Conservation (phyloP, 306 rosid genomes). For the Quercus rubra region DNA sequence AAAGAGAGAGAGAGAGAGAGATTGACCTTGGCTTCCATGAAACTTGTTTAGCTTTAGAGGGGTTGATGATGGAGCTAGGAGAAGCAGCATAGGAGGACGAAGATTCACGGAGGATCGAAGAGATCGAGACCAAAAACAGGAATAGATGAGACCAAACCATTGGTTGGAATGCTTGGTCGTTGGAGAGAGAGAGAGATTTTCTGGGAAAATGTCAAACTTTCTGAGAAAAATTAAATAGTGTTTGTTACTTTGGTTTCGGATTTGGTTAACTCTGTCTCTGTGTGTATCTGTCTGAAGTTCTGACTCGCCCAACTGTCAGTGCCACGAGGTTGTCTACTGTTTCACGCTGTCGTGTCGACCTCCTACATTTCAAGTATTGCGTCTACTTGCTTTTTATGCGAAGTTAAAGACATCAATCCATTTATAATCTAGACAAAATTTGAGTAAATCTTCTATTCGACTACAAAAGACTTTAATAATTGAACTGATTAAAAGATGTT, state of each 20-base stretch:
- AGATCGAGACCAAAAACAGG: slow-evolving; percentile 35
- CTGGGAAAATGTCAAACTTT: slow-evolving; percentile 5
- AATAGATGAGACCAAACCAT: slow-evolving; percentile 26
- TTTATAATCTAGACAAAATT: no score
- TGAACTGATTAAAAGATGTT: no score
- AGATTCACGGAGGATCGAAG: slow-evolving; percentile 29
- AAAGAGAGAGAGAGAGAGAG: not conserved
- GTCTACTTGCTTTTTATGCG: no score
- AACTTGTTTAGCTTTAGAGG: slow-evolving; percentile 87
- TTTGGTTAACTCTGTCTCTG: no score
- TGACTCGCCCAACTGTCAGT: not conserved
- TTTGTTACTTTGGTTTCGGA: not conserved
- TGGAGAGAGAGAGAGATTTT: slow-evolving; percentile 9
- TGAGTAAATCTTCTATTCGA: no score
- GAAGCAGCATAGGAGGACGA: slow-evolving; percentile 71
- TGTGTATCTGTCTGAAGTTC: no score
- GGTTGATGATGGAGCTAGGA: slow-evolving; percentile 74
- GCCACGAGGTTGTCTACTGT: not conserved
- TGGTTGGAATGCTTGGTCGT: slow-evolving; percentile 27
- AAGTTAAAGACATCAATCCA: no score
- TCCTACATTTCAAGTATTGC: no score
- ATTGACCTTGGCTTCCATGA: slow-evolving; percentile 88
- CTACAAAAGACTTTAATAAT: rapidly evolving
- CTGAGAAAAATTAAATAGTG: not conserved
- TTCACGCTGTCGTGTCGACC: not conserved